Evolutionary conservation across 495 filamentous ascomycete genomes (phyloP), one percentile per base, ranked within the genome.

Genomic region (Neurospora tetrasperma): DNA sequence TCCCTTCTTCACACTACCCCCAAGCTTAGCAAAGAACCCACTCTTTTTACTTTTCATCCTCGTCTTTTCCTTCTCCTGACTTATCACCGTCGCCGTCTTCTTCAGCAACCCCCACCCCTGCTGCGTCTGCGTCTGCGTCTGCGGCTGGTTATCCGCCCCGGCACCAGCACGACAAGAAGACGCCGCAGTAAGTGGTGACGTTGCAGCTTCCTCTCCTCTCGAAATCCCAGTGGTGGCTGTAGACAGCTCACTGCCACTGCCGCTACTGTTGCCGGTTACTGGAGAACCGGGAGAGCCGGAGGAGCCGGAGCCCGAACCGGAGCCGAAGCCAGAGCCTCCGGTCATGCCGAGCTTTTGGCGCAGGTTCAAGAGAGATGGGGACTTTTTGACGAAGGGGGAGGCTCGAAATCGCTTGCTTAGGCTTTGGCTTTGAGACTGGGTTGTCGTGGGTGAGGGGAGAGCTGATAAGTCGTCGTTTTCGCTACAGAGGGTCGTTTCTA

Each of bases 101-200:
- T 27, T 54, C 20, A 12, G 11, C 44, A 75, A 20, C 71, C 74
- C 40, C 71, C 74, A 27, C 69, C 74, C 40, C 71, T 66, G 44
- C 73, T 72, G 74, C 66, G 82, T 69, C 73, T 79, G 79, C 78
- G 23, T 38, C 73, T 72, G 74, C 70, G 82, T 69, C 73, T 79
- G 79, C 79, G 23, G 27, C 7, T 16, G 54, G 4, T 35, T 62
- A 31, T 62, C 27, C 54, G 54, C 27, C 7, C 11, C 54, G 31
- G 54, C 12, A 27, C 48, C 48, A 27, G 48, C 20, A 54, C 48
- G 20, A 14, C 48, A 54, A 16, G 54, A 62, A 8, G 54, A 62
- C 1, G 54, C 54, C 12, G 54, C 27, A 62, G 27, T 62, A 62
- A 62, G 54, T 12, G 54, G 54, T 35, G 54, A 62, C 27, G 54